Base-by-base conservation (phyloP, 306 rosid genomes). In the Trichosanthes cucumerina region DNA sequence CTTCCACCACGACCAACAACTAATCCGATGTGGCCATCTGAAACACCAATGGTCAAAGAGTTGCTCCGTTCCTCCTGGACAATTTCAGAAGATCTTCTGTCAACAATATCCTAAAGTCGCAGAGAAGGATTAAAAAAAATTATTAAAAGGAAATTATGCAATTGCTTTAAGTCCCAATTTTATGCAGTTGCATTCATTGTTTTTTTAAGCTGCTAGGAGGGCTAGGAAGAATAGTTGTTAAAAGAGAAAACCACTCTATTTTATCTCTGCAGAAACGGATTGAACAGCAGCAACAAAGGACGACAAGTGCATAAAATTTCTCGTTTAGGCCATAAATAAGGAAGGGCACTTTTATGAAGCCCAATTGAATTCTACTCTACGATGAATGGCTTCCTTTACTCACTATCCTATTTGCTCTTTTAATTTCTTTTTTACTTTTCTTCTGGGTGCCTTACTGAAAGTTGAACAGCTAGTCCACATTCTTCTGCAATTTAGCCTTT, bases 1-100 rank as follows among this genome's bases (percentile, higher is more conserved):
- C 98, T 92, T 86, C 99, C 99, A 68, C 96, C 97, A 65, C 99
- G 99, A 57, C 99, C 99, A 79, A 96, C 97, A 87, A 96, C 99
- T 86, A 96, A 83, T 21, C 99, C 99, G 9, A 96, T 90, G 82
- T 92, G 98, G 33, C 56, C 91, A 82, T 96, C 99, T 18, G 96
- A 91, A 68, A 96, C 87, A 2, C 98, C 99, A 78, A 96, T 96
- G 60, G 93, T 96, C 86, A 92, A 23, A 0, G 98, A 92, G 88
- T 90, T 92, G 66, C 81, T 90, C 78, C 85, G 88, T 63, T 96
- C 99, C 88, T 96, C 99, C 99, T 96, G 90, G 65, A 77, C 23
- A 56, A 77, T 16, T 77, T 57, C 52, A 76, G 68, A 74, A 31
- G 46, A 52, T 52, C 63, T 31, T 50, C 50, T 26, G 76, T 59